Conservation (phyloP, 768 basidiomycete species). For the Mycena crocata region DNA sequence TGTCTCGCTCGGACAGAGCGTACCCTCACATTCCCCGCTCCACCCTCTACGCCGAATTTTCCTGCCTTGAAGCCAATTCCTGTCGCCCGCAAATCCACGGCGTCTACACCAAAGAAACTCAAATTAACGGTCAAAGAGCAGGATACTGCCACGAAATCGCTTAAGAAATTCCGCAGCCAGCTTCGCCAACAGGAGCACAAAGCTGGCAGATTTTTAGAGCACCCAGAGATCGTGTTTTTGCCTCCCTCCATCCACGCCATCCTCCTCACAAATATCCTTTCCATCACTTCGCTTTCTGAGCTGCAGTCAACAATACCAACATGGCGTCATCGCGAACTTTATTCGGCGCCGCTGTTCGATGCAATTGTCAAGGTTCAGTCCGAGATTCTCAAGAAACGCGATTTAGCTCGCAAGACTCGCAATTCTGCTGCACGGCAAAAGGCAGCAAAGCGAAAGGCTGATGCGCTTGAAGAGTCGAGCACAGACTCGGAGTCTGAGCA, state of each 20-base stretch:
- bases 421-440: neutral
- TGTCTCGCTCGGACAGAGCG: neutral
- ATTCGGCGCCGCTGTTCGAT: neutral
- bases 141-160: neutral
- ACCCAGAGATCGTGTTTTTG: conserved; percentile 3
- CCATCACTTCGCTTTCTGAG: neutral
- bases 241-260: neutral
- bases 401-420: neutral
- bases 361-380: neutral
- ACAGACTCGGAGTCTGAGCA: neutral
- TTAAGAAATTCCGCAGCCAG: neutral
- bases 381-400: neutral
- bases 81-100: neutral
- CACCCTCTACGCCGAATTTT: neutral
- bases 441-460: neutral
- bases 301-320: neutral
- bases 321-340: neutral
- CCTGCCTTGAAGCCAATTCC: neutral
- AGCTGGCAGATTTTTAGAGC: neutral
- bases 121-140: neutral
- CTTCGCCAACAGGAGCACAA: neutral
- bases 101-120: neutral
- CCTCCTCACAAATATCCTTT: neutral
- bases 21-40: neutral
- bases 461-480: neutral